Evolutionary conservation across 176 grass and related monocot genomes (phyloP), one percentile per base, ranked within the genome.

Genomic region (Triticum monococcum): DNA sequence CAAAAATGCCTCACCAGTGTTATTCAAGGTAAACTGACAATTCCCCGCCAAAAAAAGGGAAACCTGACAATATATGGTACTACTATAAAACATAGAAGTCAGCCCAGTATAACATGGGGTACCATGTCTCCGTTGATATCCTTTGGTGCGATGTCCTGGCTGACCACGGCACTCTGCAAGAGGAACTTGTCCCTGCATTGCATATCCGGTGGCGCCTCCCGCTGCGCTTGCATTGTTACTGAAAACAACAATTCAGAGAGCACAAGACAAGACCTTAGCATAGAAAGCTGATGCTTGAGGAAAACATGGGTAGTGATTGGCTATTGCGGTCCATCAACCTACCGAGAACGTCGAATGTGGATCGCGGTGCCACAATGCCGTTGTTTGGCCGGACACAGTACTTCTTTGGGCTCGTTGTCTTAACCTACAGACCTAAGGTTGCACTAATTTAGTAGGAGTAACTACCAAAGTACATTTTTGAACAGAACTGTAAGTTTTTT

Each of bases 211-310:
- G 96, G 96, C 12, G 72, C 82, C 41, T 98, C 96, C 48, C 64
- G 68, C 85, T 96, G 96, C 13, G 96, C 90, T 92, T 98, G 96
- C 96, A 98, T 98, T 57, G 93, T 98, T 77, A 98, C 96, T 98
- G 84, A 78, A 97, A 12, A 52, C 77, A 81, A 61, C 0, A 76
- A 82, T 80, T 71, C 40, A 79, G 25, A 24, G 37, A 10, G 23
- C 46, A 20, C 32, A 65, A 69, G 20, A 12, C 32, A 65, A 69
- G 23, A 72, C 32, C 35, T 77, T 76, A 81, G 18, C 50, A 25
- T 59, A 50, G 28, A 59, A 74, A 38, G 20, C 46, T 64, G 38
- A 6, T 60, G 68, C 71, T 56, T 66, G 8, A 80, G 8, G 41
- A 79, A 5, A 81, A 61, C 17, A 48, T 23, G 59, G 22, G n/a